Evolutionary conservation across 345 rosid genomes (phyloP).

Genomic region (Euphorbia tirucalli): DNA sequence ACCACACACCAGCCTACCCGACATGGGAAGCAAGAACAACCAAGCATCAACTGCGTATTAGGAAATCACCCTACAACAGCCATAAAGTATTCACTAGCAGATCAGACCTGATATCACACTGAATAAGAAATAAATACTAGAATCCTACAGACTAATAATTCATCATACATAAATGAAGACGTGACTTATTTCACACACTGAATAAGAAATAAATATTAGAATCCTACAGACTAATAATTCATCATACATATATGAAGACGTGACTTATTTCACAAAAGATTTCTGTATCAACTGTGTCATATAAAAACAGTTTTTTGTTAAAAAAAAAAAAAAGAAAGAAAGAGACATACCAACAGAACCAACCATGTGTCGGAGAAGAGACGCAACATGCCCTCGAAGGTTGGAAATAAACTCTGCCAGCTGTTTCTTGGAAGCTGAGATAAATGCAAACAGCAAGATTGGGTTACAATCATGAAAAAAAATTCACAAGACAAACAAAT

Average conservation of each 20-base stretch:
- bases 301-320: background rate
- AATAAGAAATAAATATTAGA: background rate
- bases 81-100: background rate
- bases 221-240: background rate
- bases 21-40: background rate
- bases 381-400: constrained; percentile 74
- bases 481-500: background rate
- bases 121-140: background rate
- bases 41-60: background rate
- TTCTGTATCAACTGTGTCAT: background rate
- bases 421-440: constrained; percentile 80
- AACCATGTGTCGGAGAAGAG: constrained; percentile 83
- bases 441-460: background rate
- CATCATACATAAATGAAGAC: background rate
- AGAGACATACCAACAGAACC: constrained; percentile 79
- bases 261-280: background rate
- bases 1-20: background rate
- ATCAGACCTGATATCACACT: background rate
- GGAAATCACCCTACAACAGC: background rate
- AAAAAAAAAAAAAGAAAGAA: background rate
- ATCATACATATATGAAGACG: background rate
- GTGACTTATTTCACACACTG: background rate
- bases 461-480: background rate
- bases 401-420: constrained; percentile 61
- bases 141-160: background rate